These are phyloP conservation scores for Erythrobasidium yunnanense DNA, from an alignment of 768 basidiomycete species.

Conservation along the genomic window DNA sequence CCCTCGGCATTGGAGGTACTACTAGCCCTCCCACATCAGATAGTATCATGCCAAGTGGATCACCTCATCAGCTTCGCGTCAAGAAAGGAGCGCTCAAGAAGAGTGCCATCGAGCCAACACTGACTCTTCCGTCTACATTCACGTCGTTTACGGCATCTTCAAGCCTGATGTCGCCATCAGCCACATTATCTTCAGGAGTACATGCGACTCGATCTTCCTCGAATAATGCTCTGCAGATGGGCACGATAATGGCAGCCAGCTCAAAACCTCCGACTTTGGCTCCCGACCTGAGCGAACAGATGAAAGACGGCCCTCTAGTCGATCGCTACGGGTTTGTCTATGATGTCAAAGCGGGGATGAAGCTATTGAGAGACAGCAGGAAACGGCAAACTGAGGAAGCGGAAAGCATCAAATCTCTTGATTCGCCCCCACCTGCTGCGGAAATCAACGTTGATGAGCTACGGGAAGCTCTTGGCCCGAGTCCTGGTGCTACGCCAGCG, in stretches of 20 bases:
- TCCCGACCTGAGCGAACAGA: not conserved
- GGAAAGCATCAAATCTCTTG: not conserved
- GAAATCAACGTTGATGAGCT: conserved; percentile 75
- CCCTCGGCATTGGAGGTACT: conserved; percentile 29
- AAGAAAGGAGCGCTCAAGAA: too few species aligned
- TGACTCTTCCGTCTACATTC: not conserved
- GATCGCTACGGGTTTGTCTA: conserved; percentile 88
- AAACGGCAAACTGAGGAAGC: conserved; percentile 21
- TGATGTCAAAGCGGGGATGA: conserved; percentile 68
- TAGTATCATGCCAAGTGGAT: not conserved
- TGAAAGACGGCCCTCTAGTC: conserved; percentile 41
- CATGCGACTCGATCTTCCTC: conserved; percentile 1
- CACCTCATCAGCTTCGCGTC: too few species aligned
- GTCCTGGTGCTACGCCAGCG: conserved; percentile 16
- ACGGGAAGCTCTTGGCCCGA: conserved; percentile 34
- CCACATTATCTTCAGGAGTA: not conserved
- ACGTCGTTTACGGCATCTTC: not conserved
- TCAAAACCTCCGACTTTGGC: conserved; percentile 72
- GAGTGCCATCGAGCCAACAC: not conserved
- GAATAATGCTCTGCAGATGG: conserved; percentile 41
- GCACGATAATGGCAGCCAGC: conserved; percentile 68
- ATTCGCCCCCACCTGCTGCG: conserved; percentile 69
- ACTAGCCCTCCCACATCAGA: not conserved
- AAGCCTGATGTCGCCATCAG: not conserved
- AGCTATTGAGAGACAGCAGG: conserved; percentile 50